Evolutionary conservation across 805 yeast species (phyloP), one percentile per base, ranked within the genome.

Genomic region (Pichia cephalocereana): DNA sequence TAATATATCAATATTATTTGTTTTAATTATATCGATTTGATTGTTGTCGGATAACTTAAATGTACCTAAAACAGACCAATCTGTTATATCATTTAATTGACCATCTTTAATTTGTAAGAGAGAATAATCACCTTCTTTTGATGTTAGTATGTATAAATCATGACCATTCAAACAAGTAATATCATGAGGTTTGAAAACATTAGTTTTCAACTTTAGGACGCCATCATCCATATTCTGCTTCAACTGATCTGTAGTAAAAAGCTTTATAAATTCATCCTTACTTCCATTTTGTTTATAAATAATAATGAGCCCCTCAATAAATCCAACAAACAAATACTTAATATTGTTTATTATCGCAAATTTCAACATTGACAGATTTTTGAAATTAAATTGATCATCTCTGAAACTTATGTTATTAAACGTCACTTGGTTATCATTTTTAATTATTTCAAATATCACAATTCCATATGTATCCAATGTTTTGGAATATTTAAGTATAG

Each of bases 111-210:
- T 7, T 15, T 7, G 10, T 2, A 53, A 2, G 1, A 45, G n/a
- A 2, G 45, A 9, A 26, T 53, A 45, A 3, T 52, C 47, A 1
- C 67, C 67, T 46, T 54, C 55, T 32, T 53, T 55, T 4, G 67
- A 57, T 1, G 64, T 53, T 8, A 61, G 4, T 3, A 34, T 7
- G 8, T 14, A 34, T 7, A 34, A 2, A 34, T 34, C 37, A 34
- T 34, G 37, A 6, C 17, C 8, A 15, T 34, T 34, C 37, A 34
- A 34, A 15, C 37, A 34, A 4, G n/a, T 15, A 14, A 34, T 34
- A 34, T 34, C 17, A 15, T 34, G 37, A 15, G 32, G 19, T 26
- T n/a, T 27, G 19, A 26, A 27, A 14, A 17, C 8, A 4, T 36
- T 15, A 26, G 37, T 34, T 34, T 34, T 34, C 17, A 34, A 34